Conservation (phyloP, 2,329 filamentous ascomycete genomes). For the Podosphaera fusca region DNA sequence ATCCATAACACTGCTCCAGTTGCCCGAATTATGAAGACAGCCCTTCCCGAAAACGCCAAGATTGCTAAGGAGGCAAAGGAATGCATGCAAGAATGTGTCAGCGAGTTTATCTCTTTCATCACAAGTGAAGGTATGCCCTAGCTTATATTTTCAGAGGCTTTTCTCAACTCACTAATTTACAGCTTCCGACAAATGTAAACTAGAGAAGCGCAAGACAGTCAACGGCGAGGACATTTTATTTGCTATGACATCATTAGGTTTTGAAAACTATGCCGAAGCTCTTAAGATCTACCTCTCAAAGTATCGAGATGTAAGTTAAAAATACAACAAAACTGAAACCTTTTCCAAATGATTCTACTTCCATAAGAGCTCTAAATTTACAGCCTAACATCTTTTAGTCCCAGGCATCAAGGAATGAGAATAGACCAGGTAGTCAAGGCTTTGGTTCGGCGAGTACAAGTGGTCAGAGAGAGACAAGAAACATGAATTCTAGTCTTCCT, state of each 20-base stretch:
- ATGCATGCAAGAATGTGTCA: slow-evolving; percentile 99
- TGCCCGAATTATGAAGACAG: slow-evolving; percentile 96
- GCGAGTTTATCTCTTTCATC: slow-evolving; percentile 99
- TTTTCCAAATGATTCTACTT: background rate
- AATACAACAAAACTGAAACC: background rate
- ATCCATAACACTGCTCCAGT: slow-evolving; percentile 90
- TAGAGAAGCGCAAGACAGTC: slow-evolving; percentile 97
- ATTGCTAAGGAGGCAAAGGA: slow-evolving; percentile 98
- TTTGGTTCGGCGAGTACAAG: slow-evolving; percentile 23
- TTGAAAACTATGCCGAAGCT: slow-evolving; percentile 96
- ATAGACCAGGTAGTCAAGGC: slow-evolving; percentile 28
- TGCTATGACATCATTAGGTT: slow-evolving; percentile 94
- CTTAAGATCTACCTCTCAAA: slow-evolving; percentile 95
- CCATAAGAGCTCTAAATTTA: background rate
- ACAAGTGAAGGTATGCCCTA: slow-evolving; percentile 72
- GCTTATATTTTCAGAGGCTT: background rate
- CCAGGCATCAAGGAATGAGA: slow-evolving; percentile 49
- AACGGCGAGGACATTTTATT: slow-evolving; percentile 98
- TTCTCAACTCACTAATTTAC: slow-evolving; percentile 4
- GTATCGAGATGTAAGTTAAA: slow-evolving; percentile 71
- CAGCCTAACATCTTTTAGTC: slow-evolving; percentile 26
- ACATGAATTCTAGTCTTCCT: slow-evolving; percentile 13
- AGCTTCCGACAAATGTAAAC: slow-evolving; percentile 98
- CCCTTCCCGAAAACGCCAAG: slow-evolving; percentile 92
- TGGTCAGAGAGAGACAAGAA: slow-evolving; percentile 17